A percentile compares a stretch with the other conserved stretches of the same genome.
phyloP scores from a whole-genome alignment of 345 rosid genomes.

The Arabidopsis suecica region DNA sequence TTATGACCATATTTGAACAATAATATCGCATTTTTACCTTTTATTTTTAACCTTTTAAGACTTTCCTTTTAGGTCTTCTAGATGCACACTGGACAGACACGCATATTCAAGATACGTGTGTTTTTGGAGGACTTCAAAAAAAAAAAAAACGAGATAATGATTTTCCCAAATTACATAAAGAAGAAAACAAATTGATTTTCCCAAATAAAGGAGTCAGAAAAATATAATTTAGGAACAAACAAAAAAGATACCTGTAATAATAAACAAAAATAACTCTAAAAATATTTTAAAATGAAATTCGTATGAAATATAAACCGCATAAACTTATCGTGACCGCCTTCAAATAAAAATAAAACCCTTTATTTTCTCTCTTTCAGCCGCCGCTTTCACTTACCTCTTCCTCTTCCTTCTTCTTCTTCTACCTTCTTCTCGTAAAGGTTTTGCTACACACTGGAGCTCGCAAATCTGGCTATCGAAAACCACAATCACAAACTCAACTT shows the following conservation, averaged over 20 bases:
- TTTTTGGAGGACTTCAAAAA: slow-evolving; percentile 35
- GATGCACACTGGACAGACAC: slow-evolving; percentile 45
- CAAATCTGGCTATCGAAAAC: slow-evolving; percentile 43
- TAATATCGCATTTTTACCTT: slow-evolving; percentile 1
- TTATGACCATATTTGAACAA: slow-evolving; percentile 14
- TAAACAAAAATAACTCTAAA: slow-evolving; percentile 23
- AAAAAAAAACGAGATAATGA: slow-evolving; percentile 37
- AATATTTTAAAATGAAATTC: slow-evolving; percentile 14
- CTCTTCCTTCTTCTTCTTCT: slow-evolving; percentile 14
- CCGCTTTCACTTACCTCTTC: slow-evolving; percentile 45
- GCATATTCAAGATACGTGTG: slow-evolving; percentile 45
- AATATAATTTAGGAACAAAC: slow-evolving; percentile 28
- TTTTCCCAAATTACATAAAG: slow-evolving; percentile 19
- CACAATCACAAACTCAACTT: slow-evolving; percentile 39
- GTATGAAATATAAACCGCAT: slow-evolving; percentile 44
- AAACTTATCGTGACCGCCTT: slow-evolving; percentile 47
- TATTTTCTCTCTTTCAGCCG: slow-evolving; percentile 44
- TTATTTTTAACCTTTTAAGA: neutral
- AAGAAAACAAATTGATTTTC: slow-evolving; percentile 29
- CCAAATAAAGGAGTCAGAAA: slow-evolving; percentile 36
- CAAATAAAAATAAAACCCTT: slow-evolving; percentile 20
- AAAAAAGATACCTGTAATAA: slow-evolving; percentile 35
- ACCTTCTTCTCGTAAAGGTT: slow-evolving; percentile 27
- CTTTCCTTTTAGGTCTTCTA: neutral
- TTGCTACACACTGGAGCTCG: slow-evolving; percentile 33